phyloP scores from a whole-genome alignment of 441 rosid species.

The Capsella rubella region DNA sequence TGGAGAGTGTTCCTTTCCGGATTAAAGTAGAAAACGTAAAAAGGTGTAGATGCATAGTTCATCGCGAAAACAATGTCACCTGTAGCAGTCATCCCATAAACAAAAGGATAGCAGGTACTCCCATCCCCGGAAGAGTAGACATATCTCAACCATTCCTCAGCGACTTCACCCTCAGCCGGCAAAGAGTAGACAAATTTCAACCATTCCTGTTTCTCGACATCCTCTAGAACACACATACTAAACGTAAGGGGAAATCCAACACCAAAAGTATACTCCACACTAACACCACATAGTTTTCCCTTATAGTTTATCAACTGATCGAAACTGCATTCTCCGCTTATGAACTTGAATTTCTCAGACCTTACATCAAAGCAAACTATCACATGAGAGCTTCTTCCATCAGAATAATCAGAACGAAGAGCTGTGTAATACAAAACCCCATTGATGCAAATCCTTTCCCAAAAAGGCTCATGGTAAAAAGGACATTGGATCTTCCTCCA shows the following conservation, averaged over 20 bases:
- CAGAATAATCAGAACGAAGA: not conserved
- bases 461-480: not conserved
- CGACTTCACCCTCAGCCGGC: not conserved
- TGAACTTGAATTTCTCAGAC: not conserved
- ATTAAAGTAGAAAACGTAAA: too few relatives aligned
- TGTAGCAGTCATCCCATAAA: too few relatives aligned
- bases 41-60: too few relatives aligned
- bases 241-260: not conserved
- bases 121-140: not conserved
- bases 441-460: not conserved
- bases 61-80: too few relatives aligned
- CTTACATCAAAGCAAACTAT: not conserved
- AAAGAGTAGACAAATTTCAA: not conserved
- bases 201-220: not conserved
- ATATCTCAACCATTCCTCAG: not conserved
- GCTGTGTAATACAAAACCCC: not conserved
- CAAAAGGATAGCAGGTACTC: not conserved
- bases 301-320: not conserved
- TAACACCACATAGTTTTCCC: not conserved
- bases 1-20: too few relatives aligned
- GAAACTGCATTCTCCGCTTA: too few relatives aligned
- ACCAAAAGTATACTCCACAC: not conserved
- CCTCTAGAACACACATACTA: not conserved
- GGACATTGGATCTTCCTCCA: not conserved
- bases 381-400: not conserved